Evolutionary conservation across 768 basidiomycete species (phyloP), one percentile per base, ranked within the genome.

Genomic region (Pulveroboletus frians): DNA sequence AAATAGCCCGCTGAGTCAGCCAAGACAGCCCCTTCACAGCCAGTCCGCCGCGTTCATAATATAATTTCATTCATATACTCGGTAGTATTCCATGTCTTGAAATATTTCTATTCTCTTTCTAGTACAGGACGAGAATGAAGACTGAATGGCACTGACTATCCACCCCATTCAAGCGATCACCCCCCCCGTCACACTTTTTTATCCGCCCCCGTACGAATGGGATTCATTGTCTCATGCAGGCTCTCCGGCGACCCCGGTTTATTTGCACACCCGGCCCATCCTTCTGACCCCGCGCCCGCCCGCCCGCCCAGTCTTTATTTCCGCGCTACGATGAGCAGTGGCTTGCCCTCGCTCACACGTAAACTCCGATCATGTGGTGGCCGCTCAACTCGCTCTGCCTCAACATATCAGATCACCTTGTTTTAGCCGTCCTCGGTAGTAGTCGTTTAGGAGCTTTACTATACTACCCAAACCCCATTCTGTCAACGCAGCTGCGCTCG

Each of bases 221-320:
- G 48, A 45, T 47, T 49, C 59, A 50, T 61, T 64, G 61, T 57
- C 62, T 57, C 58, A 53, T 60, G 47, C 58, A 40, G 8, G 9
- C 49, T 26, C 43, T 57, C 60, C 61, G 61, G 50, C 41, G 26
- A 51, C 43, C 54, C 57, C 62, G 62, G 56, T 50, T 39, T 49
- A 62, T 63, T 62, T 60, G 39, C 61, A 52, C 57, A 52, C 55
- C 58, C 61, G 49, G 53, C 38, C 17, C 59, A 58, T 52, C 47
- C 39, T 50, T 47, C 60, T 59, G 49, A 14, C 56, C 50, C 56
- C 60, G 56, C 55, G 37, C 47, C 51, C 49, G 46, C 46, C 51
- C 49, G 46, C 40, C 43, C 20, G 15, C 43, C 20, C 31, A 23
- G 47, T 37, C 53, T 55, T 53, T 58, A 62, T 62, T 62, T 58